Percentiles rank a stretch among this genome's conserved stretches.
phyloP scores from a whole-genome alignment of 106 monocot genomes.

The Dendrobium officinale region DNA sequence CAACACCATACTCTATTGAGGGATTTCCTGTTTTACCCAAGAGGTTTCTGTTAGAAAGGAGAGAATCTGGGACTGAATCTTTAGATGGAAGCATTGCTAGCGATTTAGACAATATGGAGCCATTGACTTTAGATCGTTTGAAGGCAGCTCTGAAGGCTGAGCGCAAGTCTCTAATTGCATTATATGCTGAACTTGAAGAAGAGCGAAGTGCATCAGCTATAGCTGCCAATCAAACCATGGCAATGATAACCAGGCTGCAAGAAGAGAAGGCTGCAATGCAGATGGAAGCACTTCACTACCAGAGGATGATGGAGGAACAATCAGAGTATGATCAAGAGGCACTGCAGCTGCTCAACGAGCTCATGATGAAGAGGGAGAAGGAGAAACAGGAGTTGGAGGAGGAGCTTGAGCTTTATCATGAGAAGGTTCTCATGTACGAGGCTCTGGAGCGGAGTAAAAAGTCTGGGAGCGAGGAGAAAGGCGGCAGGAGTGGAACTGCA shows the following conservation, averaged over 20 bases:
- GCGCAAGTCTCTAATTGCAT: slow-evolving; percentile 41
- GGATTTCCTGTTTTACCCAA: slow-evolving; percentile 36
- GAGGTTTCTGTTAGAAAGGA: slow-evolving; percentile 42
- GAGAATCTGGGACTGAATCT: slow-evolving; percentile 46
- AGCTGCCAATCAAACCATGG: slow-evolving; percentile 87
- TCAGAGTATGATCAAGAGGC: slow-evolving; percentile 95
- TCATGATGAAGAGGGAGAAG: slow-evolving; percentile 77
- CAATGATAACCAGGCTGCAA: slow-evolving; percentile 93
- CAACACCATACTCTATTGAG: slow-evolving; percentile 41
- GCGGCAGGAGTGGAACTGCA: slow-evolving; percentile 20
- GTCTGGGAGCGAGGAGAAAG: slow-evolving; percentile 6
- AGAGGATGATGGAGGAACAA: slow-evolving; percentile 95
- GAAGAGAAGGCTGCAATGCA: slow-evolving; percentile 95
- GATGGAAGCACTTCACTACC: slow-evolving; percentile 92
- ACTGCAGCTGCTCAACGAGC: slow-evolving; percentile 74
- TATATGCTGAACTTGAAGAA: slow-evolving; percentile 85
- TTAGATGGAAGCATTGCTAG: slow-evolving; percentile 61
- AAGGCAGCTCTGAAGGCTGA: slow-evolving; percentile 65
- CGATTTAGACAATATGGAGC: slow-evolving; percentile 48
- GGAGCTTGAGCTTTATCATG: slow-evolving; percentile 56
- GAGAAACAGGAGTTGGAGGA: slow-evolving; percentile 87
- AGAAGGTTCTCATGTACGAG: slow-evolving; percentile 55
- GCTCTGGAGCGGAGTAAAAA: slow-evolving; percentile 40
- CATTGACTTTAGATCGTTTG: slow-evolving; percentile 44
- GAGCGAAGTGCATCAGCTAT: slow-evolving; percentile 86